These are phyloP conservation scores for Pinus tabuliformis DNA, from an alignment of 75 land plant species.

Conservation along the genomic window DNA sequence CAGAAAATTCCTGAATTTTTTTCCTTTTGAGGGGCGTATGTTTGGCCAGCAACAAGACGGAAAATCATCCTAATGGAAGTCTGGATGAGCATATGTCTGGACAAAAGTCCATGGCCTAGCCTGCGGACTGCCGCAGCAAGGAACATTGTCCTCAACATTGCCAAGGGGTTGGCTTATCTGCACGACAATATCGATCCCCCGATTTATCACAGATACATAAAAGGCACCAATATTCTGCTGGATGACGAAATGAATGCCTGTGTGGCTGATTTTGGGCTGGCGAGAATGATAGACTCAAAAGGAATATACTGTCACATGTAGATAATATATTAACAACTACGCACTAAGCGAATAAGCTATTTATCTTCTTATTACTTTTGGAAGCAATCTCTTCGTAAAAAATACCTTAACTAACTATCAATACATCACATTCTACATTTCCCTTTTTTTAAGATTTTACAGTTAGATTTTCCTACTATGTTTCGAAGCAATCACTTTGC, in stretches of 20 bases:
- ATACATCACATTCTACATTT: too few species aligned
- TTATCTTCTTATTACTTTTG: too few species aligned
- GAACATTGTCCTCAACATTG: constrained; percentile 62
- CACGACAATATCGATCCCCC: constrained; percentile 36
- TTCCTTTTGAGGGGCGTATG: constrained; percentile 70
- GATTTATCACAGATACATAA: constrained; percentile 44
- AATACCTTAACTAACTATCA: too few species aligned
- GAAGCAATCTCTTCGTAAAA: too few species aligned
- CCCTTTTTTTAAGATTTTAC: too few species aligned
- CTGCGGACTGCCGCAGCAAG: constrained; percentile 65
- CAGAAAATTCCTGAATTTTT: too few species aligned
- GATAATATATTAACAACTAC: too few species aligned
- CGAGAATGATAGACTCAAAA: constrained; percentile 7
- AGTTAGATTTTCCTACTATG: too few species aligned
- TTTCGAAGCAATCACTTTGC: too few species aligned
- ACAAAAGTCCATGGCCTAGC: not conserved
- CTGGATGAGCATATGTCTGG: constrained; percentile 59
- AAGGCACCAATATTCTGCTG: constrained; percentile 43
- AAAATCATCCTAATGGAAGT: constrained; percentile 55
- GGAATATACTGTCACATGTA: too few species aligned
- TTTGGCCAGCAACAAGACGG: constrained; percentile 30
- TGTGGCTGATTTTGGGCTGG: constrained; percentile 49
- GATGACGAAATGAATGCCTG: constrained; percentile 41
- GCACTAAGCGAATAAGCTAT: too few species aligned
- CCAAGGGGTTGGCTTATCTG: constrained; percentile 48